Base-by-base conservation (phyloP, 371 early-diverging fungal species). In the Mortierella sp. region DNA sequence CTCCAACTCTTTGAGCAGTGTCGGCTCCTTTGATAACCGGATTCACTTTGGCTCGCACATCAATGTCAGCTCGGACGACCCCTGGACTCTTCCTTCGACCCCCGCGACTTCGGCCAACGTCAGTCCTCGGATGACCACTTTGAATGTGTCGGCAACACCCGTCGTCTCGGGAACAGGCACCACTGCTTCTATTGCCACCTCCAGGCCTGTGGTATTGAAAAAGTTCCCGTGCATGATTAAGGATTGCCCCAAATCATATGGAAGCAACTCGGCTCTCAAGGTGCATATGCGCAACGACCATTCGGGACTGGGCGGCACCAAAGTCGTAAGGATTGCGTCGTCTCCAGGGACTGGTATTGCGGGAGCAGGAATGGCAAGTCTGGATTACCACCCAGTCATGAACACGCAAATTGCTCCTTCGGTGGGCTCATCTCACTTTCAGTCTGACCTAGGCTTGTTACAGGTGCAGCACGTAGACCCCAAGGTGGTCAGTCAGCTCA, bases 11-110 rank as follows among this genome's bases (percentile, higher is more conserved):
- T 34, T 81, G 50, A 75, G 69, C 55, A 72, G 48, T 61, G 24
- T 64, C 50, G 59, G 46, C 57, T n/a, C 74, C n/a, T 75, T 67
- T 59, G 77, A 53, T 55, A 82, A 82, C 78, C 73, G 86, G 51
- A 79, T 85, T 37, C 86, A 85, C 37, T 85, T 85, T 79, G 86
- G 86, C 6, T 78, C 79, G 4, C 86, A 85, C 37, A 85, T 85
- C 79, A 85, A 85, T 40, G 77, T 85, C 48, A 78, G 86, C 31
- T 76, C 86, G 10, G 64, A 85, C n/a, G 81, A 84, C 19, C 57
- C 77, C 4, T 72, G 69, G 48, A 76, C 81, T 5, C 37, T 81
- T 10, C 76, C 81, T 8, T 73, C 80, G 4, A 83, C 83, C 2
- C 81, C 84, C 9, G 71, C 67, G 1, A 70, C 84, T 3, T 84